phyloP scores from a whole-genome alignment of 257 asterid genomes.

The Phtheirospermum japonicum region DNA sequence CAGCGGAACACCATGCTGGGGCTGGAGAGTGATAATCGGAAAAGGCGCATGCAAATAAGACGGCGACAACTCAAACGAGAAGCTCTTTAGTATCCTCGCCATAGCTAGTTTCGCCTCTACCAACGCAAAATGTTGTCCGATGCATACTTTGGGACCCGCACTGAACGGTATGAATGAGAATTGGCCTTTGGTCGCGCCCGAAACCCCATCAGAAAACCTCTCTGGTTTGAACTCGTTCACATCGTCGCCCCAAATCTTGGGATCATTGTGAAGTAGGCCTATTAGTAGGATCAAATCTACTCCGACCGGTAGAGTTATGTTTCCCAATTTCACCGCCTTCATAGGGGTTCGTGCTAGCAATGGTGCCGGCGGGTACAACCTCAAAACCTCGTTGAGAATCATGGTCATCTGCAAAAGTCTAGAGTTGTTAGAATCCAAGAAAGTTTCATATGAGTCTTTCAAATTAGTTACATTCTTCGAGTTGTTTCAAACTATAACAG shows the following conservation, averaged over 20 bases:
- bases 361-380: constrained; percentile 41
- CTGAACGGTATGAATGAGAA: constrained; percentile 38
- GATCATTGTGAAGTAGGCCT: constrained; percentile 40
- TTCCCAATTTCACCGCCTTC: constrained; percentile 27
- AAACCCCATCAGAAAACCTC: constrained; percentile 40
- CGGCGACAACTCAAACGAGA: constrained; percentile 39
- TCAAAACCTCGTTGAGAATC: constrained; percentile 41
- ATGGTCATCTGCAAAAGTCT: constrained; percentile 41
- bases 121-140: constrained; percentile 45
- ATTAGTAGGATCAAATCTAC: constrained; percentile 32
- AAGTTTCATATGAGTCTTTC: no score
- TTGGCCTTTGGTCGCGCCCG: constrained; percentile 28
- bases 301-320: constrained; percentile 35
- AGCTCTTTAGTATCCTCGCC: constrained; percentile 34
- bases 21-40: constrained; percentile 42
- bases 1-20: constrained; percentile 42
- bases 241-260: constrained; percentile 40
- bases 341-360: constrained; percentile 25
- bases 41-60: constrained; percentile 46
- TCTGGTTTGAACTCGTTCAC: constrained; percentile 46
- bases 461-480: neutral
- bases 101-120: constrained; percentile 33
- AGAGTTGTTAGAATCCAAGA: no score
- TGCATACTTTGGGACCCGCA: constrained; percentile 43
- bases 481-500: no score